These are phyloP conservation scores for Phaeosphaeria sp. DNA, from an alignment of 2,329 filamentous ascomycete species.

Conservation along the genomic window DNA sequence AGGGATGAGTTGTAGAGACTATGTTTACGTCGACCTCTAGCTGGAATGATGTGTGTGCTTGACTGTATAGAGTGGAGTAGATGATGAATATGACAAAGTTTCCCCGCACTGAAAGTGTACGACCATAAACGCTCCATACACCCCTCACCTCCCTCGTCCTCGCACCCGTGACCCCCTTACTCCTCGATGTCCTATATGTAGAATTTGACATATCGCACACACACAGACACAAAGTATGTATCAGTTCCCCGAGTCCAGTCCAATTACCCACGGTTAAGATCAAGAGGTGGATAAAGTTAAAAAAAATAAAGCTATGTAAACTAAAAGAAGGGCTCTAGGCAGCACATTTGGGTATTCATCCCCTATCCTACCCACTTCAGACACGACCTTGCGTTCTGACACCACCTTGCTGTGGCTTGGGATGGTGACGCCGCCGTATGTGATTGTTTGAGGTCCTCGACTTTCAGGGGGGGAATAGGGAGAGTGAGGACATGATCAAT, in stretches of 20 bases:
- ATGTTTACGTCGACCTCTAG: neutral
- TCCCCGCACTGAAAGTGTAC: neutral
- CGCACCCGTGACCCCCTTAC: constrained; percentile 30
- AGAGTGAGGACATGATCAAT: constrained; percentile 13
- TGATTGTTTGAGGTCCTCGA: constrained; percentile 37
- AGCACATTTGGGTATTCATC: constrained; percentile 28
- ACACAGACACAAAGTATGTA: too few relatives aligned
- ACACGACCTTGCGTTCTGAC: constrained; percentile 35
- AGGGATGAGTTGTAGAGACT: constrained; percentile 39
- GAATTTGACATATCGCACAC: constrained; percentile 24
- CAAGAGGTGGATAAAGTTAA: neutral
- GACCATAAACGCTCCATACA: constrained; percentile 15
- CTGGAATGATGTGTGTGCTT: too few relatives aligned
- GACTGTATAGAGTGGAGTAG: neutral
- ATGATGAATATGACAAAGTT: neutral
- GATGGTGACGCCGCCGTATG: constrained; percentile 39
- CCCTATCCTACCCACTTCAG: constrained; percentile 35
- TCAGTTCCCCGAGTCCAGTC: neutral
- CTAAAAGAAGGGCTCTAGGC: constrained; percentile 11
- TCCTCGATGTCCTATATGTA: constrained; percentile 41
- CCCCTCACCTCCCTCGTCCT: constrained; percentile 23
- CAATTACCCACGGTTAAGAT: neutral
- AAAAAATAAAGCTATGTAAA: too few relatives aligned
- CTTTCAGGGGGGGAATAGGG: constrained; percentile 30
- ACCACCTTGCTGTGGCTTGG: constrained; percentile 41